These are phyloP conservation scores for Moesziomyces sp. DNA, from an alignment of 1,284 basidiomycete genomes.

Conservation along the genomic window DNA sequence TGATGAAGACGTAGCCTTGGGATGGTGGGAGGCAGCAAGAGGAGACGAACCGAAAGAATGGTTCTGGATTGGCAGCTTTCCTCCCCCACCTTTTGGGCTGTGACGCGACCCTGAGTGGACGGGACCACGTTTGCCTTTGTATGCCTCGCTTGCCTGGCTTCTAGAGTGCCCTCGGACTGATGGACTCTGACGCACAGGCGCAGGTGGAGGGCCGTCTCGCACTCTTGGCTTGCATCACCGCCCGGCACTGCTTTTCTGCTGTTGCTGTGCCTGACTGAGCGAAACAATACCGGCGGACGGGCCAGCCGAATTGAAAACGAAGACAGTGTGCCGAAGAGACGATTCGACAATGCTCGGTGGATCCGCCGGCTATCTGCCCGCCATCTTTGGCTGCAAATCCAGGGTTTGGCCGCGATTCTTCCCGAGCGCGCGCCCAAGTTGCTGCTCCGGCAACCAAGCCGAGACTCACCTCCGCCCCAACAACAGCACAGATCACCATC, in stretches of 20 bases:
- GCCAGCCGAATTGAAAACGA: neutral
- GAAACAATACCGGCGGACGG: neutral
- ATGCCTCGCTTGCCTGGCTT: neutral
- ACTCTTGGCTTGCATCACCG: neutral
- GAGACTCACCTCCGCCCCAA: neutral
- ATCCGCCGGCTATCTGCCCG: neutral
- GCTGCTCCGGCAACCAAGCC: neutral
- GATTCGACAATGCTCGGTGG: neutral
- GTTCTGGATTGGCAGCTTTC: neutral
- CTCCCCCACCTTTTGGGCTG: neutral
- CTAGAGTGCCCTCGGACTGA: neutral
- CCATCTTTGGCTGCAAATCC: neutral
- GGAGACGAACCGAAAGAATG: neutral
- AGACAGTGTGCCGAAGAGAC: neutral
- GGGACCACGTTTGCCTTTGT: neutral
- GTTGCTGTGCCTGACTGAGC: neutral
- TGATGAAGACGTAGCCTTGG: neutral
- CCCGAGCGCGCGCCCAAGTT: too few relatives aligned
- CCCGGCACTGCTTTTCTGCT: neutral
- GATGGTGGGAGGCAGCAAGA: neutral
- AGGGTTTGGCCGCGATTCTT: neutral
- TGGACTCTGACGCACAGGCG: neutral
- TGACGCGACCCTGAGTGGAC: neutral
- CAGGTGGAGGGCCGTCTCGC: slow-evolving; percentile 2
- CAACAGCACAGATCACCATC: neutral